These are phyloP conservation scores for Rhynchosporium agropyri DNA, from an alignment of 2,329 filamentous ascomycete species.

Conservation along the genomic window DNA sequence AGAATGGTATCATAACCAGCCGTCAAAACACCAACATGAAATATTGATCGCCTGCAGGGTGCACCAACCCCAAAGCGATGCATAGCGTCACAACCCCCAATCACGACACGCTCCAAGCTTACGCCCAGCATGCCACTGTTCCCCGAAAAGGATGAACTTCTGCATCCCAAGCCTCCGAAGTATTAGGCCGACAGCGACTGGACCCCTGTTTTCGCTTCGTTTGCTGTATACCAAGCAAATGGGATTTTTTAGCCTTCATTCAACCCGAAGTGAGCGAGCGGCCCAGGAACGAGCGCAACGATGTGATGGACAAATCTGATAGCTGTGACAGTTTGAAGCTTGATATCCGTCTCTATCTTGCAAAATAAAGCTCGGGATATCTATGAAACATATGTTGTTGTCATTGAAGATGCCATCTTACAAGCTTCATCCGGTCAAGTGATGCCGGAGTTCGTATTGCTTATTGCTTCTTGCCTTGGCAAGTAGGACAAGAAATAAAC, in stretches of 20 bases:
- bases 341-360: constrained; percentile 1
- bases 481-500: neutral
- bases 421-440: neutral
- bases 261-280: neutral
- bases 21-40: neutral
- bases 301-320: neutral
- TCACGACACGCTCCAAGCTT: neutral
- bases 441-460: neutral
- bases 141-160: constrained; percentile 10
- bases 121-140: constrained; percentile 12
- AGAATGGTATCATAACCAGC: neutral
- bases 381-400: neutral
- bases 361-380: neutral
- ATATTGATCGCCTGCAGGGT: constrained; percentile 8
- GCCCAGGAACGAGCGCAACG: constrained; percentile 5
- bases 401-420: neutral
- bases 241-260: constrained; percentile 1
- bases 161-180: constrained; percentile 2
- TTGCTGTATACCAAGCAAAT: neutral
- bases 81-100: constrained; percentile 6
- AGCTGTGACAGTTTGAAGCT: neutral
- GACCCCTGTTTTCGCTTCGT: constrained; percentile 3
- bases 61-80: neutral
- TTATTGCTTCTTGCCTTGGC: too few relatives aligned
- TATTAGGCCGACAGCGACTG: constrained; percentile 11